Conservation (phyloP, 331 rosid genomes). For the Dryas integrifolia region DNA sequence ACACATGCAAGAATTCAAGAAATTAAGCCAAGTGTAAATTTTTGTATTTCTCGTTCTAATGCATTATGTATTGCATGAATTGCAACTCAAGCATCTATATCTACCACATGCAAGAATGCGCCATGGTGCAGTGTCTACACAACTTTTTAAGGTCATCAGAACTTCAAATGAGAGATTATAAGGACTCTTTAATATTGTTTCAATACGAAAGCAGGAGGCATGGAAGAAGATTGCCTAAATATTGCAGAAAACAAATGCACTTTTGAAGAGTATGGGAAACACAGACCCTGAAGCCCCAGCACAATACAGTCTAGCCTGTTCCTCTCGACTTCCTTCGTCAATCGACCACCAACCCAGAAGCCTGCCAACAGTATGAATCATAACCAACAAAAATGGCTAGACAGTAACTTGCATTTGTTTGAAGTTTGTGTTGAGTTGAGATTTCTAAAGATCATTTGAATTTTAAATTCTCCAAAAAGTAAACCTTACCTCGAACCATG, state of each 20-base stretch:
- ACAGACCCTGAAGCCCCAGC: conserved; percentile 65
- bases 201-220: neutral
- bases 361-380: conserved; percentile 40
- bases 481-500: conserved; percentile 73
- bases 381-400: conserved; percentile 18
- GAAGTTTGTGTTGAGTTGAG: conserved; percentile 14
- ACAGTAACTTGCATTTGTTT: neutral
- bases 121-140: neutral
- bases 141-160: neutral
- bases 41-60: neutral
- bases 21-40: neutral
- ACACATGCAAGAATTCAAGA: neutral
- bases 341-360: conserved; percentile 95
- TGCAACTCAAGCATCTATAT: conserved; percentile 4
- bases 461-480: neutral
- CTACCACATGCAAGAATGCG: neutral
- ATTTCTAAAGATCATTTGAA: conserved; percentile 20
- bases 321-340: conserved; percentile 83
- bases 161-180: neutral
- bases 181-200: conserved; percentile 1
- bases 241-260: conserved; percentile 11
- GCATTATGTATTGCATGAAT: neutral
- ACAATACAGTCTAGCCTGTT: conserved; percentile 73
- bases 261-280: conserved; percentile 13
- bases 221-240: conserved; percentile 17